phyloP scores from a whole-genome alignment of 768 basidiomycete genomes.

The Rubroboletus pulcherrimus region DNA sequence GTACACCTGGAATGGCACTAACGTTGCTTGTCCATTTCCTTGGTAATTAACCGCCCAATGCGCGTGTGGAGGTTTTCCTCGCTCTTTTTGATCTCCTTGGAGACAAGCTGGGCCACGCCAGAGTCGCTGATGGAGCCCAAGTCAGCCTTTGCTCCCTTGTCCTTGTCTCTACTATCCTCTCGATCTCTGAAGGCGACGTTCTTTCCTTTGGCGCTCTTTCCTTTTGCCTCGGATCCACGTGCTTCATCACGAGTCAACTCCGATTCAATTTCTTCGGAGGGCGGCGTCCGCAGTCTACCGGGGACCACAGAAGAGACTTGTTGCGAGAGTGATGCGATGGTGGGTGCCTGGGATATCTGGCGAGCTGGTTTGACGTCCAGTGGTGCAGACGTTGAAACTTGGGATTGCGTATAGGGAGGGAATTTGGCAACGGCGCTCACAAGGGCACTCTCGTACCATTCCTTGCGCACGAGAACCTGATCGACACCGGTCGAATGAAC shows the following conservation, averaged over 20 bases:
- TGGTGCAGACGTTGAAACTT: constrained; percentile 22
- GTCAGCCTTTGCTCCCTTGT: constrained; percentile 28
- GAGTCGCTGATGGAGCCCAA: constrained; percentile 44
- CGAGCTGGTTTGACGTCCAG: constrained; percentile 25
- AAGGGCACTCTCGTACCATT: constrained; percentile 78
- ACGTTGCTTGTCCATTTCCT: constrained; percentile 92
- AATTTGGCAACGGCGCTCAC: constrained; percentile 55
- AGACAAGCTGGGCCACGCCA: constrained; percentile 53
- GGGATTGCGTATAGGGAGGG: constrained; percentile 43
- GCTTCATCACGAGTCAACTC: constrained; percentile 60
- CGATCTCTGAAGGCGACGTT: constrained; percentile 62
- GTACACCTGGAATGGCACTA: constrained; percentile 30
- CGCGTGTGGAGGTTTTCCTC: constrained; percentile 76
- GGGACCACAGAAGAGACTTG: constrained; percentile 23
- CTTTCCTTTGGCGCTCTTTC: constrained; percentile 49
- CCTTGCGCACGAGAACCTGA: constrained; percentile 80
- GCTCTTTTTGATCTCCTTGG: constrained; percentile 77
- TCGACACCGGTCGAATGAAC: constrained; percentile 90
- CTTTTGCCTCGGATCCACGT: constrained; percentile 47
- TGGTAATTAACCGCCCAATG: constrained; percentile 74
- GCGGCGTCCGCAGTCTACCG: constrained; percentile 59
- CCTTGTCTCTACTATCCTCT: constrained; percentile 44
- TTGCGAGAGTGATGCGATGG: constrained; percentile 11
- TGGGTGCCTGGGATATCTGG: constrained; percentile 29
- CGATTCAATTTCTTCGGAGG: constrained; percentile 70